Evolutionary conservation across 2,329 filamentous ascomycete genomes (phyloP).

Genomic region (Colletotrichum sansevieriae): DNA sequence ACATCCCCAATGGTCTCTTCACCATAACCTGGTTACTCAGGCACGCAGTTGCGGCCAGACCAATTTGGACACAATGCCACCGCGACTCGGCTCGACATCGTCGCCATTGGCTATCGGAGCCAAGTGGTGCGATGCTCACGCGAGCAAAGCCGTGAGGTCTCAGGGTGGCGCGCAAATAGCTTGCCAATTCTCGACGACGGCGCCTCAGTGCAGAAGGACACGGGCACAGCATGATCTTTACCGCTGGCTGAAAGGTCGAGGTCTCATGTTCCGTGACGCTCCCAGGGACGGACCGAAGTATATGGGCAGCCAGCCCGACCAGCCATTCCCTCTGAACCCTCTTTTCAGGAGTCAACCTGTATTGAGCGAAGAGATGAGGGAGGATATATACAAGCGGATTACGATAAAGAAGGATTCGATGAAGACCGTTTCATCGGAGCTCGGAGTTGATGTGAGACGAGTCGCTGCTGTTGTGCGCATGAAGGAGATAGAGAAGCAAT

Average conservation of each 20-base stretch:
- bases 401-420: constrained; percentile 75
- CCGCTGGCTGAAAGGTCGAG: constrained; percentile 49
- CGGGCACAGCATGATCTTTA: constrained; percentile 54
- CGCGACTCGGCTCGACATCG: constrained; percentile 32
- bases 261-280: constrained; percentile 39
- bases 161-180: constrained; percentile 20
- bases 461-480: constrained; percentile 88
- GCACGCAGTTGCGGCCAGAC: constrained; percentile 31
- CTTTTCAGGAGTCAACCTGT: constrained; percentile 79
- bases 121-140: constrained; percentile 32
- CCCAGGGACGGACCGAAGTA: constrained; percentile 50
- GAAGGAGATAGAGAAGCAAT: constrained; percentile 87
- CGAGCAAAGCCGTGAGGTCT: constrained; percentile 19
- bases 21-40: constrained; percentile 20
- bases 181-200: constrained; percentile 56
- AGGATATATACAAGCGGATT: constrained; percentile 80
- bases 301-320: constrained; percentile 53
- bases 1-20: constrained; percentile 27
- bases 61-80: constrained; percentile 28
- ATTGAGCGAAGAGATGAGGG: constrained; percentile 78
- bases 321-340: constrained; percentile 81
- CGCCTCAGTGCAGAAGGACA: constrained; percentile 54
- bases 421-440: constrained; percentile 81
- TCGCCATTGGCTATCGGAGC: constrained; percentile 32
- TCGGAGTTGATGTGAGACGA: constrained; percentile 84